Base-by-base conservation (phyloP, 257 asterid species). In the Solanum chaucha region DNA sequence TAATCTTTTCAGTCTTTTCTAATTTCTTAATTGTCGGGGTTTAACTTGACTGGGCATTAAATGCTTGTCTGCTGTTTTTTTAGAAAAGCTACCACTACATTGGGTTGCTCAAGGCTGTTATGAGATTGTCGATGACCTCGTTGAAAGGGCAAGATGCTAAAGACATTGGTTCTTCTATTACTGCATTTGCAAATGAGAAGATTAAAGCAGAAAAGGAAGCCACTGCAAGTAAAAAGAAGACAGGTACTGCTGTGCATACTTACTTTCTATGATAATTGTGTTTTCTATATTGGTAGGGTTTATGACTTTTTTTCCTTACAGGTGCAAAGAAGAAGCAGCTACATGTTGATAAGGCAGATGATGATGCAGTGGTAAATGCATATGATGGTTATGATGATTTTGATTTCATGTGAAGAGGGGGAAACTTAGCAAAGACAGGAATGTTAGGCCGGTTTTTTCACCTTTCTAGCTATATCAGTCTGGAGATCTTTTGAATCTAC, bases 21-120 rank as follows among this genome's bases (percentile, higher is more conserved):
- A 65, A 59, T 72, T 22, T 51, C 19, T 28, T n/a, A 30, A 26
- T 51, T 38, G 34, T 36, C 87, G 14, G 28, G 35, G 40, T 67
- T 44, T 30, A 46, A 68, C 32, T 65, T 89, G 86, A 90, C 17
- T 24, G 20, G n/a, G 51, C 22, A 15, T 36, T 48, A 17, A 64
- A 61, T 74, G 85, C 70, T 84, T 40, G 87, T 58, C 46, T 36
- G 87, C 67, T 34, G 34, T 68, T 75, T 28, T 81, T 75, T 19
- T 98, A 97, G 99, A 97, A 96, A 94, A 97, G 99, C 91, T 97
- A 87, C 90, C 98, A 96, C 89, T 97, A 96, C 59, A 93, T 95
- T 81, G 97, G 94, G 85, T 87, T 97, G 91, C 94, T 97, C 59
- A 97, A 96, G 91, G 90, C 93, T 81, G 95, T 96, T 46, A 96